Conservation (phyloP, 2,329 filamentous ascomycete species). For the Colletotrichum filicis region DNA sequence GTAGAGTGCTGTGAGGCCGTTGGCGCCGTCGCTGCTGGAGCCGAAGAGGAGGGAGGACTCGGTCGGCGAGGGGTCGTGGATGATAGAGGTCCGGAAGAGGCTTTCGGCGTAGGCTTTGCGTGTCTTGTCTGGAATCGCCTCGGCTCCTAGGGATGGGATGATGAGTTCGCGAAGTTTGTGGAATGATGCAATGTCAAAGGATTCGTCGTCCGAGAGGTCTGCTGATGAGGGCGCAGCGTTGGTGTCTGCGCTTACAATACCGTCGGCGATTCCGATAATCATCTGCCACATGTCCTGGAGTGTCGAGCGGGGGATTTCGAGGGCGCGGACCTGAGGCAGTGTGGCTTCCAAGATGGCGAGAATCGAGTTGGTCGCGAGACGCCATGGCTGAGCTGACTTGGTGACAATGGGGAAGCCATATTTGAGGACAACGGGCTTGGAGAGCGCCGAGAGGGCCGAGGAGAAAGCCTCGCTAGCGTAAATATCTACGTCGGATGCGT, state of each 20-base stretch:
- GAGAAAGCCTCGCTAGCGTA: conserved; percentile 76
- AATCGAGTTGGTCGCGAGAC: conserved; percentile 77
- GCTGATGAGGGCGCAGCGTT: conserved; percentile 55
- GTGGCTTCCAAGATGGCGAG: conserved; percentile 75
- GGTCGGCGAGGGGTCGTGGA: conserved; percentile 71
- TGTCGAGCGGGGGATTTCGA: conserved; percentile 56
- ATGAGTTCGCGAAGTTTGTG: conserved; percentile 75
- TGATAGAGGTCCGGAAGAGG: conserved; percentile 84
- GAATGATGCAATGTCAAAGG: conserved; percentile 85
- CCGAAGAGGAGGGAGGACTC: conserved; percentile 67
- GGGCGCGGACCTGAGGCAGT: conserved; percentile 67
- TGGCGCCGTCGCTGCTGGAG: conserved; percentile 46
- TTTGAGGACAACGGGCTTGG: conserved; percentile 79
- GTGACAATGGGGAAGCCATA: conserved; percentile 81
- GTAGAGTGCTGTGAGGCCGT: conserved; percentile 72
- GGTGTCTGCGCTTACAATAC: conserved; percentile 76
- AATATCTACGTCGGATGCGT: conserved; percentile 72
- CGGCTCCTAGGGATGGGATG: conserved; percentile 76
- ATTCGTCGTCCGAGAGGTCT: conserved; percentile 74
- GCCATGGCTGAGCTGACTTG: conserved; percentile 80
- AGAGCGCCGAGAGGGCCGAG: conserved; percentile 73
- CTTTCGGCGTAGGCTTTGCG: conserved; percentile 78
- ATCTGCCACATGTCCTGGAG: conserved; percentile 75
- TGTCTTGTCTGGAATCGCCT: conserved; percentile 72
- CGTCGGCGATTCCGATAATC: conserved; percentile 72